A percentile compares a stretch with the other conserved stretches of the same genome.
Evolutionary conservation across 2,329 filamentous ascomycete genomes (phyloP).

Genomic region (Xylariaceae sp.): DNA sequence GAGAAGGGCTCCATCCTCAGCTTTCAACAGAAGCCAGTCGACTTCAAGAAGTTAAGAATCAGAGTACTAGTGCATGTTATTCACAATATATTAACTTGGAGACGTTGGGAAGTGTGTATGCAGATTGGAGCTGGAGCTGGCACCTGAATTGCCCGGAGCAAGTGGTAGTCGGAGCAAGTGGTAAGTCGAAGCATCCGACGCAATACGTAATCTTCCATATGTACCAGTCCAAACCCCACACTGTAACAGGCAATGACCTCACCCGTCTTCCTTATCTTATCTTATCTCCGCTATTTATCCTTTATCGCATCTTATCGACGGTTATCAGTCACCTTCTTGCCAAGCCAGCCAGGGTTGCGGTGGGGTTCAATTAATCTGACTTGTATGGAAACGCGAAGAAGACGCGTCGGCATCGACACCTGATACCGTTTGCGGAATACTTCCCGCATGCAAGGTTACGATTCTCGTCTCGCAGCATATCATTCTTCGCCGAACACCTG

Average conservation of each 20-base stretch:
- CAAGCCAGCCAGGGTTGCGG: neutral
- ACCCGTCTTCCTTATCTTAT: neutral
- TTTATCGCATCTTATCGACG: neutral
- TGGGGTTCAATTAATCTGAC: neutral
- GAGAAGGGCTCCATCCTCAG: conserved; percentile 83
- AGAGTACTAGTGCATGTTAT: conserved; percentile 6
- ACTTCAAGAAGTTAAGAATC: neutral
- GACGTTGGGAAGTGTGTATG: neutral
- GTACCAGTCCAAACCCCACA: too few species aligned
- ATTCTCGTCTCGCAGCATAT: neutral
- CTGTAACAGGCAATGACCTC: neutral
- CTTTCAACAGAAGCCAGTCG: conserved; percentile 1
- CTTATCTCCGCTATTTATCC: neutral
- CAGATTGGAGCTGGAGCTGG: neutral
- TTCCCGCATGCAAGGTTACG: neutral
- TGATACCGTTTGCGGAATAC: neutral
- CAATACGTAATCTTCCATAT: neutral
- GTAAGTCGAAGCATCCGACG: too few species aligned
- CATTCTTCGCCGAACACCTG: neutral
- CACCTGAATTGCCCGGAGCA: too few species aligned
- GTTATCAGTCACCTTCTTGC: neutral
- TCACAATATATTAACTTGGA: neutral
- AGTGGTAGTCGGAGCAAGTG: too few species aligned
- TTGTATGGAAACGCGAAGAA: neutral
- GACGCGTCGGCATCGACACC: neutral